phyloP scores from a whole-genome alignment of 2,329 filamentous ascomycete species.

The Botrytis porri region DNA sequence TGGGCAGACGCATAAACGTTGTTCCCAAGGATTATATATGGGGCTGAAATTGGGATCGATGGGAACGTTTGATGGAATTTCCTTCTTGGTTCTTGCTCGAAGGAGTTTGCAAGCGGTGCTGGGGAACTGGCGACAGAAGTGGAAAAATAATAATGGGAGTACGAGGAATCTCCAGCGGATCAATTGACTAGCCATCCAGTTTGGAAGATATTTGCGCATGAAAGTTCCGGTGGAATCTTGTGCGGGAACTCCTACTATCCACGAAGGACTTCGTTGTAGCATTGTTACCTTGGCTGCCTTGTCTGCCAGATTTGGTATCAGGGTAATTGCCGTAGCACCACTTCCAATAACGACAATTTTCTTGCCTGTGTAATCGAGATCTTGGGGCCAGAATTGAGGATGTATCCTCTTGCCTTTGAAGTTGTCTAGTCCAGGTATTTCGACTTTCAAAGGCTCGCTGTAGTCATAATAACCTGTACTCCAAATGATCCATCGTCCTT shows the following conservation, averaged over 20 bases:
- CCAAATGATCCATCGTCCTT: conserved; percentile 52
- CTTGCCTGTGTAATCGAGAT: conserved; percentile 62
- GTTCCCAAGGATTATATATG: conserved; percentile 65
- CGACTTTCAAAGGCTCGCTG: conserved; percentile 49
- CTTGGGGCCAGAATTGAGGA: conserved; percentile 71
- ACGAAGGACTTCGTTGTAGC: conserved; percentile 74
- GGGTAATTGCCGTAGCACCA: conserved; percentile 74
- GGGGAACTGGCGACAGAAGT: conserved; percentile 54
- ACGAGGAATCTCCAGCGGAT: conserved; percentile 50
- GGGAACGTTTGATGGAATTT: conserved; percentile 53
- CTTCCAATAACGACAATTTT: conserved; percentile 33
- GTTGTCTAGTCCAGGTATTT: conserved; percentile 56
- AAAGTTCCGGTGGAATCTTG: not conserved
- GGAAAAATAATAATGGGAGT: conserved; percentile 46
- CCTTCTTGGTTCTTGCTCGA: conserved; percentile 43
- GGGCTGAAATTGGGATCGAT: conserved; percentile 63
- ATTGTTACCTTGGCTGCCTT: conserved; percentile 68
- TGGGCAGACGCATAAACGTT: conserved; percentile 68
- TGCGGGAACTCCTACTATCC: conserved; percentile 51
- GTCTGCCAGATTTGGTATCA: conserved; percentile 66
- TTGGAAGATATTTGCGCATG: conserved; percentile 41
- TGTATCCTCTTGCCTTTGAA: conserved; percentile 62
- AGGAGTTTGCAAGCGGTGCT: conserved; percentile 48
- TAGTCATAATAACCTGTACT: conserved; percentile 67
- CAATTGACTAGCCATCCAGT: conserved; percentile 42